A percentile compares a stretch with the other conserved stretches of the same genome.
phyloP scores from a whole-genome alignment of 352 stramenopile genomes.

The Globisporangium rhizosaccharum region DNA sequence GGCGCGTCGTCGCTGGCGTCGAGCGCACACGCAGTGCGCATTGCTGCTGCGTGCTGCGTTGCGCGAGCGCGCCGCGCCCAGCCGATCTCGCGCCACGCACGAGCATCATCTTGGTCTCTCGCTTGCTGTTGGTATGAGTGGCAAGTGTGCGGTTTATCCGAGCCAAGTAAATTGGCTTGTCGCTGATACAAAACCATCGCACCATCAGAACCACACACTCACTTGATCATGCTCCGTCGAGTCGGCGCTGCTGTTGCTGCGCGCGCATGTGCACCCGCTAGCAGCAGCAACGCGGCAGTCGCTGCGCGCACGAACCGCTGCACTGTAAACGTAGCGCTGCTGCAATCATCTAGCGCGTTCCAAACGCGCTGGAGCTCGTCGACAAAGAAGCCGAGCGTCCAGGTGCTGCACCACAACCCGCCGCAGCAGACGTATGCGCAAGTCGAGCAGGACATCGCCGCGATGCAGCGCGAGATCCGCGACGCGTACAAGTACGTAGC shows the following conservation, averaged over 20 bases:
- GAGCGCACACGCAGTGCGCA: background rate
- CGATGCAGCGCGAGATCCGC: slow-evolving; percentile 77
- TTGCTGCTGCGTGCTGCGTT: background rate
- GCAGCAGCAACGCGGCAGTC: background rate
- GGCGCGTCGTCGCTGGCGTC: background rate
- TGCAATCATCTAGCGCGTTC: background rate
- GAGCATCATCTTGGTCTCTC: slow-evolving; percentile 4
- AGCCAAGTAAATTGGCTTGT: background rate
- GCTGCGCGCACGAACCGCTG: background rate
- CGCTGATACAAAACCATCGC: background rate
- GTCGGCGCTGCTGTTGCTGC: background rate
- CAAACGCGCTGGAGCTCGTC: slow-evolving; percentile 10
- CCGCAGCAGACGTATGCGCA: slow-evolving; percentile 49
- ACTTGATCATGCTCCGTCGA: slow-evolving; percentile 5
- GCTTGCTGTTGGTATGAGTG: background rate
- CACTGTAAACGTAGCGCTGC: background rate
- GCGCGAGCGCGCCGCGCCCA: background rate
- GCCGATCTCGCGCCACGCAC: slow-evolving; percentile 2
- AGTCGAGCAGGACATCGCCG: slow-evolving; percentile 74
- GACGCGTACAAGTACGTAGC: slow-evolving; percentile 68
- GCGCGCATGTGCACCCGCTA: background rate
- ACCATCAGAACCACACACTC: slow-evolving; percentile 11
- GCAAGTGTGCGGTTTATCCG: too few relatives aligned
- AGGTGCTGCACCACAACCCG: slow-evolving; percentile 61
- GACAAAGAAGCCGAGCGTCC: slow-evolving; percentile 27